Percentiles rank a stretch among this genome's conserved stretches.
Evolutionary conservation across 192 early-diverging fungal genomes (phyloP).

Genomic region (Coemansia sp.): DNA sequence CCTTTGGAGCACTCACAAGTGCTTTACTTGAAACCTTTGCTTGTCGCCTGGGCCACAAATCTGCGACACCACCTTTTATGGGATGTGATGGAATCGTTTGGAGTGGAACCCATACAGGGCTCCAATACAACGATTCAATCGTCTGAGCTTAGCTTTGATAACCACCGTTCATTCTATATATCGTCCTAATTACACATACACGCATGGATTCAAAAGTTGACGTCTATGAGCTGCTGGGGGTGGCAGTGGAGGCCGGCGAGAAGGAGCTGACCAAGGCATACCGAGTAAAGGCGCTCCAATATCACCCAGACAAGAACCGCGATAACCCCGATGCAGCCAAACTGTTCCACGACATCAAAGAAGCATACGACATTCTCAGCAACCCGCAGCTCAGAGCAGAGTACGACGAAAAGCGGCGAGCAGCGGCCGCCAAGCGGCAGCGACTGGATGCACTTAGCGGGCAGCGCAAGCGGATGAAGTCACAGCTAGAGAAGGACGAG

Average conservation of each 20-base stretch:
- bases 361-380: constrained; percentile 36
- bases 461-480: constrained; percentile 49
- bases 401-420: constrained; percentile 36
- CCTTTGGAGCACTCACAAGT: too few species aligned
- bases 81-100: too few species aligned
- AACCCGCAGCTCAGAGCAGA: constrained; percentile 26
- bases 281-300: constrained; percentile 74
- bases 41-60: too few species aligned
- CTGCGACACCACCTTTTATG: too few species aligned
- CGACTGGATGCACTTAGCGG: constrained; percentile 26
- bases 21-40: too few species aligned
- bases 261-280: constrained; percentile 82
- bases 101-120: too few species aligned
- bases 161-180: too few species aligned
- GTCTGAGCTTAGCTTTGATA: too few species aligned
- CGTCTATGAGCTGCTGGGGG: constrained; percentile 87
- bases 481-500: constrained; percentile 43
- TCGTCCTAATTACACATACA: too few species aligned
- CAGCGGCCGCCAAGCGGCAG: constrained; percentile 43
- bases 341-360: constrained; percentile 38
- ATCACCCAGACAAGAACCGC: constrained; percentile 94
- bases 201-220: constrained; percentile 17
- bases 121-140: too few species aligned
- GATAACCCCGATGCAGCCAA: constrained; percentile 32
- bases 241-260: constrained; percentile 71